Evolutionary conservation across 2,329 filamentous ascomycete genomes (phyloP).

Genomic region (Scleromitrula shiraiana): DNA sequence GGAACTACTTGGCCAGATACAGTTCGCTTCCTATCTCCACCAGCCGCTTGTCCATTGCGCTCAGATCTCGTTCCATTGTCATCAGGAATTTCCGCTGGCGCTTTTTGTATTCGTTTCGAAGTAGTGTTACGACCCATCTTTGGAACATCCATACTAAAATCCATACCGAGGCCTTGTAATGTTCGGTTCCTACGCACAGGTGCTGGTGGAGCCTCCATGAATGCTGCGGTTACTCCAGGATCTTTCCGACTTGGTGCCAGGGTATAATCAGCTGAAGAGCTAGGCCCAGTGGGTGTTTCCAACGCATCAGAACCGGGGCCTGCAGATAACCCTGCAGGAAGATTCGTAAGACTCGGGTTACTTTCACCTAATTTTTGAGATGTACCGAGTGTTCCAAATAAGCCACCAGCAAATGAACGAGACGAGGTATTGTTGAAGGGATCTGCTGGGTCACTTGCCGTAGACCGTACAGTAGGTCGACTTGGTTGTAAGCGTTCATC

Average conservation of each 20-base stretch:
- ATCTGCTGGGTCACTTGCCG: constrained; percentile 25
- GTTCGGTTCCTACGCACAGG: constrained; percentile 34
- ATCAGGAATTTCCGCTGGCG: constrained; percentile 22
- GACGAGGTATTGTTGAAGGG: constrained; percentile 28
- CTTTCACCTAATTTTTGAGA: constrained; percentile 31
- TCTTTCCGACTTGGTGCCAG: constrained; percentile 25
- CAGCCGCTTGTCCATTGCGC: constrained; percentile 23
- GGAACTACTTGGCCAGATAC: constrained; percentile 73
- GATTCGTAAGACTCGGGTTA: constrained; percentile 29
- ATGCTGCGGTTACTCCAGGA: constrained; percentile 22
- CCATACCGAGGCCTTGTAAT: constrained; percentile 28
- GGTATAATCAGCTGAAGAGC: constrained; percentile 32
- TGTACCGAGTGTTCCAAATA: constrained; percentile 26
- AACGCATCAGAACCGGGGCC: constrained; percentile 43
- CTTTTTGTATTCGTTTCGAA: constrained; percentile 27
- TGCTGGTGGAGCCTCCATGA: constrained; percentile 39
- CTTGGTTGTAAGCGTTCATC: background rate
- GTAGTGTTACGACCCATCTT: constrained; percentile 30
- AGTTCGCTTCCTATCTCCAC: constrained; percentile 73
- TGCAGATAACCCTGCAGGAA: constrained; percentile 26
- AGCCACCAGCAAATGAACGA: constrained; percentile 22
- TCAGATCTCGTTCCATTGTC: constrained; percentile 18
- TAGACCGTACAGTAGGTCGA: constrained; percentile 14
- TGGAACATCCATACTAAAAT: constrained; percentile 29
- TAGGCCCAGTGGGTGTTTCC: constrained; percentile 54